Evolutionary conservation across 345 rosid genomes (phyloP), one percentile per base, ranked within the genome.

Genomic region (Acer negundo): DNA sequence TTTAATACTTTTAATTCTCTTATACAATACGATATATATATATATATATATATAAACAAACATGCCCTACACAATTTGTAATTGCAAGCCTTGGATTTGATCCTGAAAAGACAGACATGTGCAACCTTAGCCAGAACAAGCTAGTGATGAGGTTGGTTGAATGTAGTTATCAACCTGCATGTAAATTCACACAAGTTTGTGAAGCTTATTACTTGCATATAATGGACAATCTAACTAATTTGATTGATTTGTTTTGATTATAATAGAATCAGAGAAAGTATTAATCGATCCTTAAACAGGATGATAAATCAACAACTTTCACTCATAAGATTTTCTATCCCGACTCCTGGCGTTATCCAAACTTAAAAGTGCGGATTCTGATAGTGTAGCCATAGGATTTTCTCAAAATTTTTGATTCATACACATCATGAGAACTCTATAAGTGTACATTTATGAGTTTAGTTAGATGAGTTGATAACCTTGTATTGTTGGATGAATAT

Each of bases 131-230:
- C 20, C 28, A 23, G 55, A 20, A 46, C 11, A 4, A 35, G 38
- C 46, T 9, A 42, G n/a, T 70, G 20, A 47, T 70, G 38, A 47
- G 15, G 31, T 56, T 61, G 53, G 76, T 59, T 72, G 22, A 40
- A 38, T 59, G 67, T 11, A 72, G 53, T 67, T 38, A 59, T 72
- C 75, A 38, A 31, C 15, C 31, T 28, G 31, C 49, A 19, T 6
- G 20, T 1, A 3, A n/a, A 10, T 55, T 11, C 7, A 9, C 28
- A 19, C 0, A 10, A 31, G 6, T 71, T 71, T 55, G 28, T 55
- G 28, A 55, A 10, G n/a, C 19, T 51, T 38, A 70, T 70, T 38
- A 70, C 23, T 51, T 49, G 61, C 2, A 3, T 51, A 35, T 35
- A 35, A 4, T 35, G 11, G 62, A 13, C 12, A 26, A 1, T 53